Base-by-base conservation (phyloP, 2,329 filamentous ascomycete genomes). In the Dryadomyces quercivorus region DNA sequence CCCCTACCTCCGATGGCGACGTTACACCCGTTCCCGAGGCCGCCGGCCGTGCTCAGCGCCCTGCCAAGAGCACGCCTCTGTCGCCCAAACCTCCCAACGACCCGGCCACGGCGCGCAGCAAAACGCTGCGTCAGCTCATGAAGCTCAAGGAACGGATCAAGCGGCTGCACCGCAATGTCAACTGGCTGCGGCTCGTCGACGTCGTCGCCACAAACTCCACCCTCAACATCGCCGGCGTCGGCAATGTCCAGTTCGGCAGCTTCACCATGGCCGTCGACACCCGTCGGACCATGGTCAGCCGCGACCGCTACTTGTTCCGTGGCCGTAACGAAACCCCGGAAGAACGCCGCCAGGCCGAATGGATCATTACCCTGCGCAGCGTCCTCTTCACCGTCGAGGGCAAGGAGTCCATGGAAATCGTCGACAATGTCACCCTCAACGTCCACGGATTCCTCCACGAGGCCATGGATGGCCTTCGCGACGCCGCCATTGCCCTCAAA, bases 261-360 rank as follows among this genome's bases (percentile, higher is more conserved):
- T 80, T 96, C 62, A 90, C 86, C 15, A 73, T 95, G 57, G 86
- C 88, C 5, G 87, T 98, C 53, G 92, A 98, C 65, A 97, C 93
- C 7, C 77, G 94, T 61, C 84, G 82, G 58, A 94, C 95, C 70
- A 92, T 91, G 69, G 88, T 95, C 34, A 91, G 96, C 65, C 82
- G 90, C 54, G 89, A 88, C 56, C 86, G 90, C 47, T 84, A 95
- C 63, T 95, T 95, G 69, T 85, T 91, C 61, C 88, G 89, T 64
- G 79, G 85, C 68, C 82, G 83, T 59, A 75, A 80, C 59, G 75
- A 75, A 46, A 75, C 76, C 26, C 67, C 68, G 36, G 69, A 67
- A 15, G 64, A 81, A 51, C 82, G 86, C 61, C 77, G 80, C 49
- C 90, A 93, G 43, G 92, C 91, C 1, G 94, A 98, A 72, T 98